Evolutionary conservation across 192 early-diverging fungal species (phyloP), one percentile per base, ranked within the genome.

Genomic region (Obelidium mucronatum): DNA sequence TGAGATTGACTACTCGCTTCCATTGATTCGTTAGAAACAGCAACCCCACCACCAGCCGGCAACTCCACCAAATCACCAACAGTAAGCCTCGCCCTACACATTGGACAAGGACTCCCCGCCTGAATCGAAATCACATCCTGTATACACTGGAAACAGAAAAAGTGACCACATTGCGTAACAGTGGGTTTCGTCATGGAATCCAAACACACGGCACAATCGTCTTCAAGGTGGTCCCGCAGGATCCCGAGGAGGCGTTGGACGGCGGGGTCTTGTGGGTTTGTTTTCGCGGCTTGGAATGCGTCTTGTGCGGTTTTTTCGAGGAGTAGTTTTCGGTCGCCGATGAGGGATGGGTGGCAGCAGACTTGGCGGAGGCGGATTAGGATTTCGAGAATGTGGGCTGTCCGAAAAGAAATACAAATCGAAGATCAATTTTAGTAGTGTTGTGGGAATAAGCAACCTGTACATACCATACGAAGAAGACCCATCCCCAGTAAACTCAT

Each of bases 381-480:
- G 28, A 58, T 58, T 58, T 58, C 55, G 24, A 58, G 55, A 30
- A 58, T 58, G 24, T 58, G 55, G 28, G 55, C 55, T 58, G 55
- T 30, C 5, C 26, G 42, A 17, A 17, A 44, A 44, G 5, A 44
- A 44, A 44, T 11, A 11, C 17, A 44, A 44, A 44, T 44, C 17
- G 42, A 44, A 11, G 42, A 44, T 44, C 17, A 44, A 17, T 44
- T 44, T 17, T 44, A 44, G 42, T 44, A 44, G 42, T 17, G n/a
- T n/a, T n/a, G n/a, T 44, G 17, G 42, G 17, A 44, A 17, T 44
- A 44, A 44, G 42, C 42, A 11, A 11, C 5, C 42, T 17, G 17
- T 44, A 44, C 17, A 17, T 44, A 44, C 42, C 6, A 44, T 44
- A 5, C 17, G 6, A 5, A 5, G 55, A 5, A 11, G 42, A 11